A percentile compares a stretch with the other conserved stretches of the same genome.
Conservation (phyloP, 192 early-diverging fungal genomes). For the Radiomyces spectabilis region DNA sequence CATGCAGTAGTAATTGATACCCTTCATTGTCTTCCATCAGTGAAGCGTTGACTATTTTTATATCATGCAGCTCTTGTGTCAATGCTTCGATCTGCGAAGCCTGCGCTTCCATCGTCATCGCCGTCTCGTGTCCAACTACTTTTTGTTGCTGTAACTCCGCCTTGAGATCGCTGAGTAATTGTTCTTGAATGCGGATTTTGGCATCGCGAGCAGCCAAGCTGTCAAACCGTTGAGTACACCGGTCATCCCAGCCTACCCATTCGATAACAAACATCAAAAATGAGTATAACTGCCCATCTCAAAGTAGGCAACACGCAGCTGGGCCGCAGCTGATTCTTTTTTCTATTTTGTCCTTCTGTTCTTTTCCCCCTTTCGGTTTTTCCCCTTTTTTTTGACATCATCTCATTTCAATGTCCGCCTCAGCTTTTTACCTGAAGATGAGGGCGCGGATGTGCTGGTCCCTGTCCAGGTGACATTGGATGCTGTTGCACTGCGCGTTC, state of each 20-base stretch:
- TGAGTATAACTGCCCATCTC: not conserved
- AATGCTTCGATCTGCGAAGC: conserved; percentile 31
- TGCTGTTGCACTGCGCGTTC: conserved; percentile 16
- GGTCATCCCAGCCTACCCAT: not conserved
- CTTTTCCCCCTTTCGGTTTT: no score
- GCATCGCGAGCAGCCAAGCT: not conserved
- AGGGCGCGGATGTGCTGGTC: not conserved
- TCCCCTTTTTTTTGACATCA: no score
- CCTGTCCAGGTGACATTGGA: not conserved
- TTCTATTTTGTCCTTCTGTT: no score
- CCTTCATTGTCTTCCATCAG: conserved; percentile 78
- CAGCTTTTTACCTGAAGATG: no score
- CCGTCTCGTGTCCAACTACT: conserved; percentile 17
- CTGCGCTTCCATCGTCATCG: conserved; percentile 24
- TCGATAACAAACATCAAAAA: not conserved
- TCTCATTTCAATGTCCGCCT: no score
- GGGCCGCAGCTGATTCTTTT: no score
- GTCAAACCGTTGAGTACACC: not conserved
- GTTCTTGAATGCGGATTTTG: conserved; percentile 22
- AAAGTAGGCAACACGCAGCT: no score
- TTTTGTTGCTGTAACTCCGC: conserved; percentile 27
- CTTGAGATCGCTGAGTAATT: conserved; percentile 27
- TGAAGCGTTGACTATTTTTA: conserved; percentile 52
- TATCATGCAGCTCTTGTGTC: conserved; percentile 44
- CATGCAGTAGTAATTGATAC: conserved; percentile 65